Percentiles rank a stretch among this genome's conserved stretches.
These are phyloP conservation scores for Lachnellula arida DNA, from an alignment of 2,329 filamentous ascomycete genomes.

Conservation along the genomic window DNA sequence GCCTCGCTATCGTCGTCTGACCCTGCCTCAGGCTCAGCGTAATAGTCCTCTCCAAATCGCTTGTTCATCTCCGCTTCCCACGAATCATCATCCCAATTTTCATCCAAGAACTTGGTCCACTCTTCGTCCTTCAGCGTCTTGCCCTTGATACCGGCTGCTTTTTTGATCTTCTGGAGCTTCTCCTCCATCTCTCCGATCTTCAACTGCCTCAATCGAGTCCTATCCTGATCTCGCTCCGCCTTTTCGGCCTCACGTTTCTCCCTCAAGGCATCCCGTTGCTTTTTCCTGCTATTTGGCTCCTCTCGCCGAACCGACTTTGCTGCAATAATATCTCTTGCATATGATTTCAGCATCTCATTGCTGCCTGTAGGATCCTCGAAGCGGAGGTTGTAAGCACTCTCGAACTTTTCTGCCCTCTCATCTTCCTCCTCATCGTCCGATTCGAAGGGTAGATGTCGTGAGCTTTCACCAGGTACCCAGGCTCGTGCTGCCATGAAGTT, in stretches of 20 bases:
- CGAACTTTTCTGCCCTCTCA: conserved; percentile 75
- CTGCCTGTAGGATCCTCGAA: conserved; percentile 89
- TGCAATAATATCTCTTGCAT: conserved; percentile 79
- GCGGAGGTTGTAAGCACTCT: conserved; percentile 90
- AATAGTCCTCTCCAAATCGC: conserved; percentile 87
- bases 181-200: conserved; percentile 87
- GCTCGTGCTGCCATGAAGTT: conserved; percentile 92
- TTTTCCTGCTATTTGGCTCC: conserved; percentile 70
- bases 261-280: conserved; percentile 71
- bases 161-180: conserved; percentile 82
- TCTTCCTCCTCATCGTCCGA: conserved; percentile 78
- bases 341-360: conserved; percentile 83
- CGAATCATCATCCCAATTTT: conserved; percentile 79
- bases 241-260: conserved; percentile 76
- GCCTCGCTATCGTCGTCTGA: conserved; percentile 55
- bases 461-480: conserved; percentile 69
- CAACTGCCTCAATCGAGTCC: conserved; percentile 76
- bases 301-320: conserved; percentile 83
- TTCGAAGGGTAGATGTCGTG: conserved; percentile 76
- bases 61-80: conserved; percentile 91
- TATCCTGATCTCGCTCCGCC: conserved; percentile 70
- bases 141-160: conserved; percentile 75
- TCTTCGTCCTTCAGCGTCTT: conserved; percentile 68
- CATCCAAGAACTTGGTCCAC: conserved; percentile 80
- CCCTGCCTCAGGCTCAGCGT: conserved; percentile 63